A percentile compares a stretch with the other conserved stretches of the same genome.
Evolutionary conservation across 2,329 filamentous ascomycete species (phyloP).

Genomic region (Sclerotinia spermophila): DNA sequence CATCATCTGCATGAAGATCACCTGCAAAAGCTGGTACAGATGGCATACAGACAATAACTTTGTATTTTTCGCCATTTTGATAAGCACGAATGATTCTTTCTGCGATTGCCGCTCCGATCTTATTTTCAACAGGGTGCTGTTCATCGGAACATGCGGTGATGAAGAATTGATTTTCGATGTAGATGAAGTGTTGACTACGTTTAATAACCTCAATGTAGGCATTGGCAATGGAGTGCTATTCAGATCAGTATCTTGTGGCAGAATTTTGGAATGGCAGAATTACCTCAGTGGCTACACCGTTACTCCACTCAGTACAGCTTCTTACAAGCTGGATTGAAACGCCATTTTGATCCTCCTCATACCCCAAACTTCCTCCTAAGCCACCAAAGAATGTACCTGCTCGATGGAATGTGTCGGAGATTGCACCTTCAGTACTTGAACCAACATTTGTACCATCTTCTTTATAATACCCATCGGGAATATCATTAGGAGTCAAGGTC

Average conservation of each 20-base stretch:
- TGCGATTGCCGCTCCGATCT: slow-evolving; percentile 74
- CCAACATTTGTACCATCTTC: slow-evolving; percentile 26
- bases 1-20: slow-evolving; percentile 68
- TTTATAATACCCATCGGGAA: slow-evolving; percentile 32
- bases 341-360: slow-evolving; percentile 49
- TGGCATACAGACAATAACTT: slow-evolving; percentile 74
- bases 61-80: slow-evolving; percentile 62
- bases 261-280: slow-evolving; percentile 20
- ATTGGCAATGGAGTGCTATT: slow-evolving; percentile 73
- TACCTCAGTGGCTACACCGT: slow-evolving; percentile 54
- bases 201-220: slow-evolving; percentile 73
- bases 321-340: slow-evolving; percentile 41
- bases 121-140: slow-evolving; percentile 71
- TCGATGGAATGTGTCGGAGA: slow-evolving; percentile 14
- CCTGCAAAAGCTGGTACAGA: slow-evolving; percentile 80
- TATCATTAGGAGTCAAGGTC: slow-evolving; percentile 21
- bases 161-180: slow-evolving; percentile 84
- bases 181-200: slow-evolving; percentile 68
- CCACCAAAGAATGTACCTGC: slow-evolving; percentile 7
- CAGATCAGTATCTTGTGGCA: slow-evolving; percentile 9
- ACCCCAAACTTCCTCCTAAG: neutral
- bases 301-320: slow-evolving; percentile 54
- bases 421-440: slow-evolving; percentile 8
- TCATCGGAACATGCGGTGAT: slow-evolving; percentile 73
- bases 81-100: slow-evolving; percentile 71